A percentile compares a stretch with the other conserved stretches of the same genome.
Conservation (phyloP, 805 yeast species). For the Saccharomyces cerevisiae region DNA sequence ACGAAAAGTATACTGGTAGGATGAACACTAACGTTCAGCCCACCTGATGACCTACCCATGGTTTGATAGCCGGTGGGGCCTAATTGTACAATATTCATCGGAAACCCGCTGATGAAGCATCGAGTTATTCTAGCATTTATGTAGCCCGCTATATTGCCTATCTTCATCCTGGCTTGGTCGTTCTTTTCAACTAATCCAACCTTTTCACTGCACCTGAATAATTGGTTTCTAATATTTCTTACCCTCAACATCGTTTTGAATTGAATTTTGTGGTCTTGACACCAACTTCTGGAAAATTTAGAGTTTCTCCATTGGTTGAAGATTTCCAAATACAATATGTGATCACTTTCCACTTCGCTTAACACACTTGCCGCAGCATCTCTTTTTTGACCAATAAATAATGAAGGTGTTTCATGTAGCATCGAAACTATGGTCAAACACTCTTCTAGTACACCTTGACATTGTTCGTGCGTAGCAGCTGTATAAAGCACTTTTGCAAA, state of each 20-base stretch:
- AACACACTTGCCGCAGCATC: constrained; percentile 30
- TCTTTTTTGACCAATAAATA: constrained; percentile 20
- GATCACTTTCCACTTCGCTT: constrained; percentile 61
- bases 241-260: constrained; percentile 63
- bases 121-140: constrained; percentile 4
- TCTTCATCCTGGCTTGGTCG: constrained; percentile 7
- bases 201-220: constrained; percentile 47
- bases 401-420: constrained; percentile 67
- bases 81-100: constrained; percentile 26
- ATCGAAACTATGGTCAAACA: constrained; percentile 70
- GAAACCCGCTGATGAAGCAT: constrained; percentile 29
- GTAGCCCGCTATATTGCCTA: neutral
- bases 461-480: constrained; percentile 40
- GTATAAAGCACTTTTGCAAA: constrained; percentile 66
- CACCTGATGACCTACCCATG: constrained; percentile 33
- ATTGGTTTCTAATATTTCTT: constrained; percentile 61
- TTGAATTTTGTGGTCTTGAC: constrained; percentile 74
- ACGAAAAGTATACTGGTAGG: constrained; percentile 70
- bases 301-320: constrained; percentile 69
- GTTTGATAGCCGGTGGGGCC: constrained; percentile 26
- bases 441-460: constrained; percentile 52
- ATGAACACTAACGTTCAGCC: constrained; percentile 70
- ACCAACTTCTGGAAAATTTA: constrained; percentile 71
- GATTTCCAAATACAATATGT: constrained; percentile 61
- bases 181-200: constrained; percentile 21